Conservation (phyloP, 2,329 filamentous ascomycete species). For the Epichloe hybrida region DNA sequence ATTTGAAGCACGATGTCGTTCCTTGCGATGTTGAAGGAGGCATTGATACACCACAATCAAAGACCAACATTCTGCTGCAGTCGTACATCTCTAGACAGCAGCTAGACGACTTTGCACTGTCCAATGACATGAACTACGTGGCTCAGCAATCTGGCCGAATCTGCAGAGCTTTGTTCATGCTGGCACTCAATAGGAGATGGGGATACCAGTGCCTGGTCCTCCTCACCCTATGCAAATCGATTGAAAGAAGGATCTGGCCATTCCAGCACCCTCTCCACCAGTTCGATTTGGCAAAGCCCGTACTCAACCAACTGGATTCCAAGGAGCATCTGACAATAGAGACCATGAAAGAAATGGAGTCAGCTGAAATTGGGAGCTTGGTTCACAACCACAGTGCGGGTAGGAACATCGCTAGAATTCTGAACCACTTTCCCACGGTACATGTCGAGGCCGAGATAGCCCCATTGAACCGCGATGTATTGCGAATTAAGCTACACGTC, state of each 20-base stretch:
- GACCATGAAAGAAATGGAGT: conserved; percentile 80
- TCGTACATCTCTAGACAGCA: conserved; percentile 82
- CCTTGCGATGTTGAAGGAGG: conserved; percentile 69
- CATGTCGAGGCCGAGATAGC: conserved; percentile 89
- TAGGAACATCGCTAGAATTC: conserved; percentile 61
- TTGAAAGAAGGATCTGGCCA: conserved; percentile 91
- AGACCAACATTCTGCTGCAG: conserved; percentile 92
- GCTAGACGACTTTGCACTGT: conserved; percentile 84
- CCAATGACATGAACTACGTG: conserved; percentile 87
- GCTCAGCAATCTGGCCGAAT: conserved; percentile 93
- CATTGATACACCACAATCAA: conserved; percentile 62
- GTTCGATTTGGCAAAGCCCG: conserved; percentile 75
- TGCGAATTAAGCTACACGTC: conserved; percentile 77
- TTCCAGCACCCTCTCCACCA: conserved; percentile 92
- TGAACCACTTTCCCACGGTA: conserved; percentile 86
- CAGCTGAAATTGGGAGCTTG: conserved; percentile 75
- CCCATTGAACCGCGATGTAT: conserved; percentile 83
- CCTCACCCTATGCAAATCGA: conserved; percentile 86
- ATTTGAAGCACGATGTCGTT: conserved; percentile 55
- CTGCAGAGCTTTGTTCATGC: conserved; percentile 91
- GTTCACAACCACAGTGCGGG: conserved; percentile 89
- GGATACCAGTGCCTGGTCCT: conserved; percentile 89
- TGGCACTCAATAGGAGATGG: conserved; percentile 89
- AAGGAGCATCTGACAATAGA: conserved; percentile 68
- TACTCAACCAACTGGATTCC: conserved; percentile 74